A percentile compares a stretch with the other conserved stretches of the same genome.
phyloP scores from a whole-genome alignment of 2,329 filamentous ascomycete genomes.

The Intubia oerlemansii region DNA sequence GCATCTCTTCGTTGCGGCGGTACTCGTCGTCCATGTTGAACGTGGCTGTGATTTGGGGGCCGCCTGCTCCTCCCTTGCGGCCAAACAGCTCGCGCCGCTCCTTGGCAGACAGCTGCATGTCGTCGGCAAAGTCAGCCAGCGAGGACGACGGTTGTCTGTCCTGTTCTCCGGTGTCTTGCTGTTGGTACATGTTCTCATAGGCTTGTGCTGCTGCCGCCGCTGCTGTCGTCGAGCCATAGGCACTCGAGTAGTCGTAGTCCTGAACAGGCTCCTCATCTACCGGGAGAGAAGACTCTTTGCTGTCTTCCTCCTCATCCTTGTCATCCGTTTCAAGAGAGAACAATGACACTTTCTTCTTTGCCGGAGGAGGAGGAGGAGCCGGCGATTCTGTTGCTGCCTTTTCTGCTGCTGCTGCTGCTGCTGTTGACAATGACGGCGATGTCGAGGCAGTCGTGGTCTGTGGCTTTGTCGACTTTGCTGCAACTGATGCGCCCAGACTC shows the following conservation, averaged over 20 bases:
- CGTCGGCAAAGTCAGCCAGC: constrained; percentile 49
- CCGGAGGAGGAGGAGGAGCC: constrained; percentile 3
- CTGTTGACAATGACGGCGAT: background rate
- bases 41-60: constrained; percentile 41
- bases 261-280: background rate
- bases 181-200: too few relatives aligned
- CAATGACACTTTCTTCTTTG: constrained; percentile 38
- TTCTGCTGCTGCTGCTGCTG: constrained; percentile 5
- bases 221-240: constrained; percentile 1
- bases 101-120: constrained; percentile 58
- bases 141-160: constrained; percentile 17
- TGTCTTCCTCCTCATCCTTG: constrained; percentile 10
- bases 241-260: constrained; percentile 14
- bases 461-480: constrained; percentile 6
- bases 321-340: constrained; percentile 40
- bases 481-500: too few relatives aligned
- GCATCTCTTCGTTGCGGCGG: constrained; percentile 56
- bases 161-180: too few relatives aligned
- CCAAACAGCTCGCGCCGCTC: constrained; percentile 74
- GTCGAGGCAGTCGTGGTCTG: background rate
- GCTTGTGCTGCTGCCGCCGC: too few relatives aligned
- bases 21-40: constrained; percentile 88
- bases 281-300: too few relatives aligned
- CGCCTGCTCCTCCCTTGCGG: constrained; percentile 24
- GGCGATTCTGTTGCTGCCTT: constrained; percentile 8